Conservation (phyloP, 352 stramenopile species). For the Porosira glacialis region DNA sequence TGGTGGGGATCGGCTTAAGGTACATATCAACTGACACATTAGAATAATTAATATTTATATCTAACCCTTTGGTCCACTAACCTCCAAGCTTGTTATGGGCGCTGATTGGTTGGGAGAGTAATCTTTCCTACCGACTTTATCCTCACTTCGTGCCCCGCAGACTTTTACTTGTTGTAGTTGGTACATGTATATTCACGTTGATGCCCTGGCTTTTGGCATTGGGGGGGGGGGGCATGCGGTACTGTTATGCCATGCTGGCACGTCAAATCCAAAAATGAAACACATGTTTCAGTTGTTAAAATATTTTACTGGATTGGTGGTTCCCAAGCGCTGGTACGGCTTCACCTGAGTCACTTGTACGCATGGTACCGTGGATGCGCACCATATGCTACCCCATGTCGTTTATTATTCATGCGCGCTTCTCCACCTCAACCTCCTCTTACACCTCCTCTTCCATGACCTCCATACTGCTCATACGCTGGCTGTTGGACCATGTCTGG, state of each 20-base stretch:
- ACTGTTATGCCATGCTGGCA: not conserved
- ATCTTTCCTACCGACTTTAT: slow-evolving; percentile 5
- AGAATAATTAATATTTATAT: not conserved
- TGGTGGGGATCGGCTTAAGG: not conserved
- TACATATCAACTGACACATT: not conserved
- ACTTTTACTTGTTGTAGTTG: not conserved
- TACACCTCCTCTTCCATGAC: not conserved
- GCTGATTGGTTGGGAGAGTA: slow-evolving; percentile 3
- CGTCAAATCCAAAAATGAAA: not conserved
- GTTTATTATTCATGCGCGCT: not conserved
- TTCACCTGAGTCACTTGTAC: not conserved
- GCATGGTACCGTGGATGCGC: not conserved
- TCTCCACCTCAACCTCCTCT: not conserved
- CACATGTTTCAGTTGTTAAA: slow-evolving; percentile 7
- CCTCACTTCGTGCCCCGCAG: not conserved
- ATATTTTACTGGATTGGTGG: not conserved
- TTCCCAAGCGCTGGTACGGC: not conserved
- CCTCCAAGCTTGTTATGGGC: slow-evolving; percentile 12
- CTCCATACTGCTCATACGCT: not conserved
- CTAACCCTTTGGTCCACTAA: not conserved
- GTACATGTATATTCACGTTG: not conserved
- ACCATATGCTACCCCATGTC: not conserved
- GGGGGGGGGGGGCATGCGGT: not conserved
- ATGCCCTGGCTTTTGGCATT: not conserved
- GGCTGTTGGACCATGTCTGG: not conserved